phyloP scores from a whole-genome alignment of 139 green algal species.

The Chlamydomonas asymmetrica region DNA sequence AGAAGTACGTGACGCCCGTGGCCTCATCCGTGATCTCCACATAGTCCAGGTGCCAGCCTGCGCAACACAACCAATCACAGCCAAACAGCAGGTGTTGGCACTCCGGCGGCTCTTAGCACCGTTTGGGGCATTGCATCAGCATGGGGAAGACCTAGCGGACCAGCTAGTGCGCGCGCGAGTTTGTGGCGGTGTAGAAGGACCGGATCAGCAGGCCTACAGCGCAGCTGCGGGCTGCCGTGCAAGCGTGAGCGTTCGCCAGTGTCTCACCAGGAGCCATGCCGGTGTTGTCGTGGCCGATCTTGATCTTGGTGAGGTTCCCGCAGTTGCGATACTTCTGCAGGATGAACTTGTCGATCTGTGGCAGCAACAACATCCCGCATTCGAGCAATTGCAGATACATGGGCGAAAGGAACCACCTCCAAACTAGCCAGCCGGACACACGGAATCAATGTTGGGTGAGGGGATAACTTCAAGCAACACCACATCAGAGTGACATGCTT shows the following conservation, averaged over 20 bases:
- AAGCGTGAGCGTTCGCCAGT: too few relatives aligned
- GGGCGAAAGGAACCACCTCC: too few relatives aligned
- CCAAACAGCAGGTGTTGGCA: too few relatives aligned
- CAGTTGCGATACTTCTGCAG: slow-evolving; percentile 48
- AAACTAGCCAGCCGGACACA: too few relatives aligned
- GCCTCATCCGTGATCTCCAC: slow-evolving; percentile 52
- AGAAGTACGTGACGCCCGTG: slow-evolving; percentile 46
- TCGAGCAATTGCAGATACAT: neutral
- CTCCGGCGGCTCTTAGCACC: too few relatives aligned
- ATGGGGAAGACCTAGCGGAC: too few relatives aligned
- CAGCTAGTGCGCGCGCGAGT: neutral
- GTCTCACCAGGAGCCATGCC: slow-evolving; percentile 17
- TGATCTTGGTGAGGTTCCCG: slow-evolving; percentile 36
- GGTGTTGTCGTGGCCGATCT: slow-evolving; percentile 52
- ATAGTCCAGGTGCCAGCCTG: slow-evolving; percentile 61
- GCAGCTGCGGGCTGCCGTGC: too few relatives aligned
- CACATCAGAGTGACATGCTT: too few relatives aligned
- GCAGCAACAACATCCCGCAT: neutral
- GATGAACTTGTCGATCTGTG: slow-evolving; percentile 51
- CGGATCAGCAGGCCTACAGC: neutral
- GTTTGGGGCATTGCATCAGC: too few relatives aligned
- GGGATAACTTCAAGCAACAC: too few relatives aligned
- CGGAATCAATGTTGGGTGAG: too few relatives aligned
- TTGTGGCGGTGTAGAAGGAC: neutral
- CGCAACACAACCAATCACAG: too few relatives aligned